Percentiles rank a stretch among this genome's conserved stretches.
Conservation (phyloP, 495 filamentous ascomycete species). For the Aspergillus saccharolyticus region DNA sequence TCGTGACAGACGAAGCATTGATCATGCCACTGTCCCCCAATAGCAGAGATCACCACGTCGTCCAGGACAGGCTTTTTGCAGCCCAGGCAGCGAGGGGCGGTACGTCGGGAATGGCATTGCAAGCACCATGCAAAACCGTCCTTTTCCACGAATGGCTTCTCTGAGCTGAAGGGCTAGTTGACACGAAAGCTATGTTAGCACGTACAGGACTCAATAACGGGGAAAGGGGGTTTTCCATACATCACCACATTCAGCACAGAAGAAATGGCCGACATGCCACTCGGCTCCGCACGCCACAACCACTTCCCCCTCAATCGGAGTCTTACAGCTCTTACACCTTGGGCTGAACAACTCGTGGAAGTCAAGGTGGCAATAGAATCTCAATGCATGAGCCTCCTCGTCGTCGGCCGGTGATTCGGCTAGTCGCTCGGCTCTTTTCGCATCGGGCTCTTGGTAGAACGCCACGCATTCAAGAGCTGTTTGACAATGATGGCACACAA, state of each 20-base stretch:
- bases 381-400: conserved; percentile 55
- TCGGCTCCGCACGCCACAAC: conserved; percentile 87
- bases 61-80: conserved; percentile 83
- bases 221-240: conserved; percentile 27
- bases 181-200: conserved; percentile 6
- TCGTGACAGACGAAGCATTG: conserved; percentile 83
- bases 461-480: conserved; percentile 89
- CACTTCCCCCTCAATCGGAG: conserved; percentile 95
- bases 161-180: conserved; percentile 64
- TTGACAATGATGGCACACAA: conserved; percentile 82
- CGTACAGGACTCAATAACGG: not conserved
- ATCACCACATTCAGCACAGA: conserved; percentile 98
- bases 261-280: conserved; percentile 98
- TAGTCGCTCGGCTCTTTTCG: conserved; percentile 62
- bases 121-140: conserved; percentile 99
- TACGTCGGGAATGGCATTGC: conserved; percentile 84
- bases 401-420: conserved; percentile 50
- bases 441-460: conserved; percentile 86
- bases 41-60: conserved; percentile 75
- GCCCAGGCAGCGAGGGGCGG: conserved; percentile 77
- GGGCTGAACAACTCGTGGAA: conserved; percentile 94
- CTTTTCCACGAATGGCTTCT: conserved; percentile 90
- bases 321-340: conserved; percentile 92
- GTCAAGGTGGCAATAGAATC: conserved; percentile 97
- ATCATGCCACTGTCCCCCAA: conserved; percentile 92